A percentile compares a stretch with the other conserved stretches of the same genome.
Conservation (phyloP, 2,329 filamentous ascomycete species). For the Cytospora mali region DNA sequence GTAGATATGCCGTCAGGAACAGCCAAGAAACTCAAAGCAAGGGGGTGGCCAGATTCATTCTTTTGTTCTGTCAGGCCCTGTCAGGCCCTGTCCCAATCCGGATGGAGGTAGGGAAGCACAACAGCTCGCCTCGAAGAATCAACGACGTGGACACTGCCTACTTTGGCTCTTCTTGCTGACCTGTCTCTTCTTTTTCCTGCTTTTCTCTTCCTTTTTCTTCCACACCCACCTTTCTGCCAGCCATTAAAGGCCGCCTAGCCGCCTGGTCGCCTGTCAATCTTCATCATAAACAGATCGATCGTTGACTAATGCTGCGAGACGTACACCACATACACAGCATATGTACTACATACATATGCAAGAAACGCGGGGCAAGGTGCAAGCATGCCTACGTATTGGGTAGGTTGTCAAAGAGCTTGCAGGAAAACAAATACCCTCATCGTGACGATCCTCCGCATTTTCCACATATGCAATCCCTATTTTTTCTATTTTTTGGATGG, state of each 20-base stretch:
- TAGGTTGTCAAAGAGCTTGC: not conserved
- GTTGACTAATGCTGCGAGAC: not conserved
- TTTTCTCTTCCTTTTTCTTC: not conserved
- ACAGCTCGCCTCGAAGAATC: not conserved
- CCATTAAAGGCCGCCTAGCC: too few species aligned
- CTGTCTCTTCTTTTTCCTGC: not conserved
- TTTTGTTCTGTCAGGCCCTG: not conserved
- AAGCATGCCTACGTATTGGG: not conserved
- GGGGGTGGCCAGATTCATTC: not conserved
- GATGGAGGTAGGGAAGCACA: not conserved
- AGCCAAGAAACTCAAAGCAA: not conserved
- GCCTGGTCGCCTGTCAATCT: not conserved
- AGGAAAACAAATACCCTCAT: not conserved
- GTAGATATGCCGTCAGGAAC: too few species aligned
- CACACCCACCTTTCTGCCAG: too few species aligned
- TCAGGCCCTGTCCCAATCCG: not conserved
- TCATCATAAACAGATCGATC: not conserved
- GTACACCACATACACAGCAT: not conserved
- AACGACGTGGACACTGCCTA: slow-evolving; percentile 2
- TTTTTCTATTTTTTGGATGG: too few species aligned
- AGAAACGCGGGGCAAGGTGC: slow-evolving; percentile 2
- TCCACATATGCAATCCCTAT: not conserved
- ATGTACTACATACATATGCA: slow-evolving; percentile 2
- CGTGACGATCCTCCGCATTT: slow-evolving; percentile 11
- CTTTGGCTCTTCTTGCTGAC: too few species aligned